phyloP scores from a whole-genome alignment of 306 rosid species.

The Sophora flavescens region DNA sequence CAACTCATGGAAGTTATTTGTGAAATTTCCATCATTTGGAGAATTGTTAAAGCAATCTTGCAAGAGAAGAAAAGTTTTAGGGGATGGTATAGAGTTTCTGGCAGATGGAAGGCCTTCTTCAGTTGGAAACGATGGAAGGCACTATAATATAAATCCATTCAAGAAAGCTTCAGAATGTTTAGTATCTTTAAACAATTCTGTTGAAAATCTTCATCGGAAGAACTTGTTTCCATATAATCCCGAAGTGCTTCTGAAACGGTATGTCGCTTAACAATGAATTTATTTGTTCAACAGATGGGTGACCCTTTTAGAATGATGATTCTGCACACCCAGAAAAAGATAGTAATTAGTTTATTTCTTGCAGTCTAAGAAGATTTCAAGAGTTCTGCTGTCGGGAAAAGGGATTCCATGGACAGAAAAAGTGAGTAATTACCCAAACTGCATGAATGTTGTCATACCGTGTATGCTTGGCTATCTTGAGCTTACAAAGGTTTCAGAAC shows the following conservation, averaged over 20 bases:
- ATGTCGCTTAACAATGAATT: conserved; percentile 39
- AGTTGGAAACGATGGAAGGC: conserved; percentile 43
- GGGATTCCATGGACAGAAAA: conserved; percentile 21
- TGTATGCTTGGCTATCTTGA: conserved; percentile 30
- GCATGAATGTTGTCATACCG: conserved; percentile 16
- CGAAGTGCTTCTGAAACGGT: conserved; percentile 73
- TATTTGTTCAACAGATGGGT: conserved; percentile 17
- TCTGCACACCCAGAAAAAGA: neutral
- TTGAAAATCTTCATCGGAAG: conserved; percentile 80
- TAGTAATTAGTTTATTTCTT: conserved; percentile 45
- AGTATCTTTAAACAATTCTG: conserved; percentile 70
- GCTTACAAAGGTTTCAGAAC: conserved; percentile 6
- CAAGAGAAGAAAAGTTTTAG: conserved; percentile 69
- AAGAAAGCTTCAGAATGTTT: conserved; percentile 73
- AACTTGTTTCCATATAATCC: conserved; percentile 88
- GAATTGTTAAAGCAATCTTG: conserved; percentile 48
- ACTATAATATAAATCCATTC: conserved; percentile 44
- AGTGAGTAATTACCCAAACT: conserved; percentile 33
- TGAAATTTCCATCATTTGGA: conserved; percentile 58
- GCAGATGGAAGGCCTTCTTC: conserved; percentile 41
- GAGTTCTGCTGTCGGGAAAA: conserved; percentile 57
- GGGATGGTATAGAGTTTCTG: conserved; percentile 40
- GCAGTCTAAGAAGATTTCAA: conserved; percentile 71
- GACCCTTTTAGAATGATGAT: conserved; percentile 7
- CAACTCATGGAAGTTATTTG: conserved; percentile 67